phyloP scores from a whole-genome alignment of 2,329 filamentous ascomycete species.

The Dothideomycetes sp. region DNA sequence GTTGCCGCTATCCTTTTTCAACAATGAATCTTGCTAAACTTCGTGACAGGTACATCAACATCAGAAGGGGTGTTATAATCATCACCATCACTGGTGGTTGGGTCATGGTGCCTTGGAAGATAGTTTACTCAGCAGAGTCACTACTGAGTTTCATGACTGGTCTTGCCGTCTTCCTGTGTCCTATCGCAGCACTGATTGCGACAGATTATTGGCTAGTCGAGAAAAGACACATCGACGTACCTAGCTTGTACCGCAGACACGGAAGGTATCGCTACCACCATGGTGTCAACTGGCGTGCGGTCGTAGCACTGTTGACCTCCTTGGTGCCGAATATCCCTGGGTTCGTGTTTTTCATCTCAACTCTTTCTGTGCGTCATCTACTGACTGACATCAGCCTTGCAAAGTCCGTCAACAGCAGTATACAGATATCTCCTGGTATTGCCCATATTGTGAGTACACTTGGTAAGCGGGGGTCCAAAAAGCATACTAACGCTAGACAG shows the following conservation, averaged over 20 bases:
- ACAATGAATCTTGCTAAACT: too few species aligned
- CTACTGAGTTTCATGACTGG: constrained; percentile 52
- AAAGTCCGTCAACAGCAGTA: constrained; percentile 34
- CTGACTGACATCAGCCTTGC: constrained; percentile 32
- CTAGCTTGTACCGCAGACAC: constrained; percentile 41
- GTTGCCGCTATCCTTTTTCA: too few species aligned
- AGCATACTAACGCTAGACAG: too few species aligned
- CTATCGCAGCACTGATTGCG: constrained; percentile 51
- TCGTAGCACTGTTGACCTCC: constrained; percentile 47
- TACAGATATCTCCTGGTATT: too few species aligned
- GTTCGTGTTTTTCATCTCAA: background rate
- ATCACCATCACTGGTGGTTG: constrained; percentile 40
- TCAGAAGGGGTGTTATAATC: constrained; percentile 35
- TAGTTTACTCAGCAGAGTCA: constrained; percentile 47
- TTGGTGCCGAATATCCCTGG: constrained; percentile 46
- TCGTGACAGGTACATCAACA: constrained; percentile 46
- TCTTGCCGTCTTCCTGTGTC: constrained; percentile 56
- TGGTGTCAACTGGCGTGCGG: constrained; percentile 52
- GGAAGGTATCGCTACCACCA: constrained; percentile 43
- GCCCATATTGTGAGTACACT: too few species aligned
- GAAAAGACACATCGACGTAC: constrained; percentile 32
- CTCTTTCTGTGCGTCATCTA: background rate
- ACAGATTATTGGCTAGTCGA: constrained; percentile 54
- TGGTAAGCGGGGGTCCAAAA: too few species aligned
- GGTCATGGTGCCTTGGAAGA: constrained; percentile 58